Conservation (phyloP, 371 early-diverging fungal species). For the Mortierella sp. region DNA sequence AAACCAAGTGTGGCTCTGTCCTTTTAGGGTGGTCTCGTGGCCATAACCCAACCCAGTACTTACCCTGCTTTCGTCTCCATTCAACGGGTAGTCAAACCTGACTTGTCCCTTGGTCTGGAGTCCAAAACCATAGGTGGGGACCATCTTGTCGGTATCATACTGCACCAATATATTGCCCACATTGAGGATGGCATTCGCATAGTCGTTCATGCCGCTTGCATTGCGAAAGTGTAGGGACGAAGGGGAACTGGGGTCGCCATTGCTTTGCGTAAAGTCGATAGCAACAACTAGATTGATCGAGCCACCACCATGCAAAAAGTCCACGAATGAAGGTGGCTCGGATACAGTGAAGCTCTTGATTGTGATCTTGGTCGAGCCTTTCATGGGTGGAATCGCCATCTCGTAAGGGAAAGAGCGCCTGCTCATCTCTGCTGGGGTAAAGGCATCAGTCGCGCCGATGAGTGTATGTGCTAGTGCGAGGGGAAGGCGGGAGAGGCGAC, state of each 20-base stretch:
- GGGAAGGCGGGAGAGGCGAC: background rate
- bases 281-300: conserved; percentile 55
- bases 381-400: conserved; percentile 34
- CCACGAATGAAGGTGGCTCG: conserved; percentile 55
- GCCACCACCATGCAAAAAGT: conserved; percentile 58
- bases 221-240: conserved; percentile 55
- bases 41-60: background rate
- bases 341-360: conserved; percentile 19
- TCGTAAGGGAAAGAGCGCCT: conserved; percentile 16
- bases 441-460: conserved; percentile 15
- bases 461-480: conserved; percentile 20
- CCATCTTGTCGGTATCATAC: conserved; percentile 48
- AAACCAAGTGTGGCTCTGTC: background rate
- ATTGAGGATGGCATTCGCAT: conserved; percentile 56
- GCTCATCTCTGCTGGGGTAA: conserved; percentile 21
- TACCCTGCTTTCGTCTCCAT: conserved; percentile 47
- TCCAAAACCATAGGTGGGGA: conserved; percentile 63
- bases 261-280: conserved; percentile 64
- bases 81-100: conserved; percentile 57
- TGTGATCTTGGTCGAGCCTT: conserved; percentile 14
- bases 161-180: conserved; percentile 56
- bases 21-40: background rate
- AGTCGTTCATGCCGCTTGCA: conserved; percentile 47
- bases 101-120: conserved; percentile 53
- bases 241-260: conserved; percentile 54